These are phyloP conservation scores for Cyberlindnera euphorbiae DNA, from an alignment of 805 yeast species.

Conservation along the genomic window DNA sequence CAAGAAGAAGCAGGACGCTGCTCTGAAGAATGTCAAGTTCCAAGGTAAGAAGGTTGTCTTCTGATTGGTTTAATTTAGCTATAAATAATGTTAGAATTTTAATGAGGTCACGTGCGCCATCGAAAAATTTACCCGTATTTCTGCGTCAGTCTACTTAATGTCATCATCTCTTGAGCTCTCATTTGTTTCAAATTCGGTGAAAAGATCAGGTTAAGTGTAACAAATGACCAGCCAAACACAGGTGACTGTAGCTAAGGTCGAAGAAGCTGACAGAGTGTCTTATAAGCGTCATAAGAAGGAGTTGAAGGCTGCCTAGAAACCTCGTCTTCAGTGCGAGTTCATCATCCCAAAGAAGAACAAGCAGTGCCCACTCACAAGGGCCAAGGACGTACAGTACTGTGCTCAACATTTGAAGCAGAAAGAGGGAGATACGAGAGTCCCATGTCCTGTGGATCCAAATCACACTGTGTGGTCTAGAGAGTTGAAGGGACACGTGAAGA, in stretches of 20 bases:
- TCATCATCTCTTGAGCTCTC: too few species aligned
- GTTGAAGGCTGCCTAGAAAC: constrained; percentile 9
- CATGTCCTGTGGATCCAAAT: constrained; percentile 72
- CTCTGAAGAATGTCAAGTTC: constrained; percentile 59
- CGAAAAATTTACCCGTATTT: too few species aligned
- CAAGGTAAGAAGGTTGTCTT: constrained; percentile 82
- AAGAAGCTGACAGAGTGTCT: not conserved
- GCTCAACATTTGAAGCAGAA: constrained; percentile 48
- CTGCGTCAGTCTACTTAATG: too few species aligned
- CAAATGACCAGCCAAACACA: too few species aligned
- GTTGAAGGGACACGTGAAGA: constrained; percentile 49
- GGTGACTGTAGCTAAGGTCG: too few species aligned
- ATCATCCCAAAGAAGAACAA: constrained; percentile 46
- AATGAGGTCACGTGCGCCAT: too few species aligned
- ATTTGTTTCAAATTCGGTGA: too few species aligned
- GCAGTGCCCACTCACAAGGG: constrained; percentile 57
- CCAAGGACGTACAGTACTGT: constrained; percentile 46
- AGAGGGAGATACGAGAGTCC: constrained; percentile 39
- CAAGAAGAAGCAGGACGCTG: constrained; percentile 67
- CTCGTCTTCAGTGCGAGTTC: constrained; percentile 40
- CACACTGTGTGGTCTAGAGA: constrained; percentile 68
- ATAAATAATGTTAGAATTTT: not conserved
- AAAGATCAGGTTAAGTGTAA: too few species aligned
- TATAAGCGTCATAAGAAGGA: constrained; percentile 12
- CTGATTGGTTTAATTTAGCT: constrained; percentile 29